phyloP scores from a whole-genome alignment of 768 basidiomycete genomes.

The Dictyophora rubrovolvata region DNA sequence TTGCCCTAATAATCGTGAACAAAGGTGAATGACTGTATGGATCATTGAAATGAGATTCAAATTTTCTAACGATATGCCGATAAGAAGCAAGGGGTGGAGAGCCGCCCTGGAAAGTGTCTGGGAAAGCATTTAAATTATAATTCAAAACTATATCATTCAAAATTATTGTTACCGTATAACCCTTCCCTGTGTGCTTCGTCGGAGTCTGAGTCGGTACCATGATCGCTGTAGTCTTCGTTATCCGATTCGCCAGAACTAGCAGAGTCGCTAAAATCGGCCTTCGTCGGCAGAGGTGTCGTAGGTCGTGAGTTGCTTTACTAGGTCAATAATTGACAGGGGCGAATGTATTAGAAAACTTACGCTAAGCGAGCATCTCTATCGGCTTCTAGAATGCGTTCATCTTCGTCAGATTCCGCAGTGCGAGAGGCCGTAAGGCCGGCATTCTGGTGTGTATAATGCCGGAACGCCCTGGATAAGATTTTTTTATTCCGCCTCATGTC shows the following conservation, averaged over 20 bases:
- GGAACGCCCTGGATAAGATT: not conserved
- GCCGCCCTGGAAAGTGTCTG: not conserved
- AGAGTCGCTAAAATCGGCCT: slow-evolving; percentile 26
- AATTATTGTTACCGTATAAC: not conserved
- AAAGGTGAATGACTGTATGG: not conserved
- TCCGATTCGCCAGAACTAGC: slow-evolving; percentile 69
- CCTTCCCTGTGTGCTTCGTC: not conserved
- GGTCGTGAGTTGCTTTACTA: slow-evolving; percentile 43
- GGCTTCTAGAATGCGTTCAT: slow-evolving; percentile 50
- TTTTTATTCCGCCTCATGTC: not conserved
- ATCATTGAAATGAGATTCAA: slow-evolving; percentile 1
- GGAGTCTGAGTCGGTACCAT: slow-evolving; percentile 26
- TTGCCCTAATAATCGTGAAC: not conserved
- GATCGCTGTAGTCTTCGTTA: slow-evolving; percentile 25
- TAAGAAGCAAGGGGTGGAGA: slow-evolving; percentile 2
- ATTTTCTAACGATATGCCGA: not conserved
- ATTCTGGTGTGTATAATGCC: not conserved
- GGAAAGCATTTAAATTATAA: not conserved
- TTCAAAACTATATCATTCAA: not conserved
- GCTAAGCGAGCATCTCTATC: slow-evolving; percentile 65
- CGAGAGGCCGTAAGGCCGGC: not conserved
- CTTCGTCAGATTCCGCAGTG: slow-evolving; percentile 51
- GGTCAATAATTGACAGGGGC: not conserved
- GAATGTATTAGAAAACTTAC: slow-evolving; percentile 28
- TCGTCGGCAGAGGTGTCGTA: slow-evolving; percentile 25